Percentiles rank a stretch among this genome's conserved stretches.
phyloP scores from a whole-genome alignment of 2,329 filamentous ascomycete species.

The Domatiomyces catenatus region DNA sequence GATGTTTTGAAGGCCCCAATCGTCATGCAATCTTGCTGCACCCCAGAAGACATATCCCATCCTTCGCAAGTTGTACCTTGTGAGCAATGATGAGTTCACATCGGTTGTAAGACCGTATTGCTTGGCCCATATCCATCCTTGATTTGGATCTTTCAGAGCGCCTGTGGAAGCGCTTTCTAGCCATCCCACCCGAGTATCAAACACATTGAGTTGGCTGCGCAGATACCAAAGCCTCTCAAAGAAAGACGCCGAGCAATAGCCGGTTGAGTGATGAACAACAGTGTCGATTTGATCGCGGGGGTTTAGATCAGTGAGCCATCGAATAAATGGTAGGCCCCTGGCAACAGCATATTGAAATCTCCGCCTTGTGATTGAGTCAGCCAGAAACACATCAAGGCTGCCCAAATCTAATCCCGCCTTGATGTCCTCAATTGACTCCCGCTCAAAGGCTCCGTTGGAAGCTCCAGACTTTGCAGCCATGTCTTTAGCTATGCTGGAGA shows the following conservation, averaged over 20 bases:
- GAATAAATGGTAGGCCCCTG: not conserved
- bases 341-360: not conserved
- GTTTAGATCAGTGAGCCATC: not conserved
- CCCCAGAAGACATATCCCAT: not conserved
- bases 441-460: not conserved
- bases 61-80: not conserved
- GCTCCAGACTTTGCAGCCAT: not conserved
- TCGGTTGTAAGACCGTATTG: not conserved
- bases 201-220: not conserved
- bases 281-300: not conserved
- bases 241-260: not conserved
- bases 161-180: not conserved
- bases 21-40: not conserved
- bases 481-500: not conserved
- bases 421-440: not conserved
- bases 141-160: not conserved
- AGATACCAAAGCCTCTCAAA: not conserved
- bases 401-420: not conserved
- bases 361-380: not conserved
- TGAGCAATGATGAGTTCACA: not conserved
- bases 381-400: not conserved
- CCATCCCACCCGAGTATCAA: not conserved
- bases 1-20: not conserved
- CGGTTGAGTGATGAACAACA: not conserved
- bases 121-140: not conserved